Percentiles rank a stretch among this genome's conserved stretches.
Conservation (phyloP, 495 filamentous ascomycete genomes). For the Immersiella caudata region DNA sequence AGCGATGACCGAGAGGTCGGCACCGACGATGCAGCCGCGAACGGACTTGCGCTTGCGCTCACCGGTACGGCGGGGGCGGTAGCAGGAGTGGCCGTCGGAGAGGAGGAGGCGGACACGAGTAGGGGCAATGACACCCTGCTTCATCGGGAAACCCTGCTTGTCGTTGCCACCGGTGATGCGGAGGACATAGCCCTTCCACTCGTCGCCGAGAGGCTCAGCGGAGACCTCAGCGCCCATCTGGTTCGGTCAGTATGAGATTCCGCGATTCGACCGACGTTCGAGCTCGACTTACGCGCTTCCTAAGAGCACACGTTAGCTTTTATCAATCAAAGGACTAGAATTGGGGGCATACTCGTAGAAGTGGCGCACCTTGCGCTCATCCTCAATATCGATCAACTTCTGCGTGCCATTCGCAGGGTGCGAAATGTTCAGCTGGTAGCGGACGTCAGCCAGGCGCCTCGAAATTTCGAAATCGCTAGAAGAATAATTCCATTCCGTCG, state of each 20-base stretch:
- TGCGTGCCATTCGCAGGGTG: conserved; percentile 98
- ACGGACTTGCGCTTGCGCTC: conserved; percentile 99
- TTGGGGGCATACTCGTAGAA: conserved; percentile 58
- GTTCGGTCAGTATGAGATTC: conserved; percentile 35
- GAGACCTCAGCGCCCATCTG: conserved; percentile 96
- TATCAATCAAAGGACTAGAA: not conserved
- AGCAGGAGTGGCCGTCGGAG: conserved; percentile 92
- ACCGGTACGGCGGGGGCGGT: conserved; percentile 93
- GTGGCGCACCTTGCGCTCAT: conserved; percentile 78
- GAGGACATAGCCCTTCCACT: conserved; percentile 99
- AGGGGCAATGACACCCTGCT: conserved; percentile 98
- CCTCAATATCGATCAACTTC: conserved; percentile 97
- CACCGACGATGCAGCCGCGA: conserved; percentile 95
- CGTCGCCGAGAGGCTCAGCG: conserved; percentile 91
- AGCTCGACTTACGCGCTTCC: conserved; percentile 42
- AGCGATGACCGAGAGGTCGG: conserved; percentile 91
- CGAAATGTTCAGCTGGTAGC: conserved; percentile 84
- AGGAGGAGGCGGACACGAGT: conserved; percentile 96
- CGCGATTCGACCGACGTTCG: conserved; percentile 16
- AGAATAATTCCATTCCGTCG: not conserved
- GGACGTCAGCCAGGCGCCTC: conserved; percentile 25
- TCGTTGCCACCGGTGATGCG: conserved; percentile 99
- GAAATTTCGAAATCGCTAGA: not conserved
- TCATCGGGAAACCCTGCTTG: conserved; percentile 99
- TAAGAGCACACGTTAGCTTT: conserved; percentile 26